phyloP scores from a whole-genome alignment of 805 yeast genomes.

The Starmerella stigmatis region DNA sequence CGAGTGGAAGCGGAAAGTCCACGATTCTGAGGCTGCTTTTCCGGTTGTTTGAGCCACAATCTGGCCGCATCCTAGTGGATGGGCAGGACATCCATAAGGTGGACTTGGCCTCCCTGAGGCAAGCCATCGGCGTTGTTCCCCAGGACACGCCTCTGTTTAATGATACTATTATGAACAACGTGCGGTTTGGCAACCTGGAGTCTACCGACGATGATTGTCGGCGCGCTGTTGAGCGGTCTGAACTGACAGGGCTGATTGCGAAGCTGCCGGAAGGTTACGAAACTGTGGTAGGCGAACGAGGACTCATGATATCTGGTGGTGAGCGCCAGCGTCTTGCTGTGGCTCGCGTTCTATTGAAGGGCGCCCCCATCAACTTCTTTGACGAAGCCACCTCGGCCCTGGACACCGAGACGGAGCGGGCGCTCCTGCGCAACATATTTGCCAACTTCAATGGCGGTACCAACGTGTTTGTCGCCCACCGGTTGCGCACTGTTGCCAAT shows the following conservation, averaged over 20 bases:
- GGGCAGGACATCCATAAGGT: slow-evolving; percentile 77
- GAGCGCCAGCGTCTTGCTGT: slow-evolving; percentile 94
- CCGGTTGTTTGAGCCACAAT: slow-evolving; percentile 74
- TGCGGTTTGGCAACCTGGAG: slow-evolving; percentile 68
- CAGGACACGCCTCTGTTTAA: slow-evolving; percentile 95
- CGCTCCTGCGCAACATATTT: slow-evolving; percentile 63
- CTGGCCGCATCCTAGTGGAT: slow-evolving; percentile 72
- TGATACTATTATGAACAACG: slow-evolving; percentile 77
- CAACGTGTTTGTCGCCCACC: slow-evolving; percentile 84
- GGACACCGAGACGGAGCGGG: slow-evolving; percentile 92
- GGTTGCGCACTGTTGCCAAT: slow-evolving; percentile 87
- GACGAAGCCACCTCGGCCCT: slow-evolving; percentile 95
- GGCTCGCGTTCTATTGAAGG: slow-evolving; percentile 76
- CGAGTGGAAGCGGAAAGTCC: slow-evolving; percentile 92
- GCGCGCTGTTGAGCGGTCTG: slow-evolving; percentile 56
- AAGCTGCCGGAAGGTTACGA: slow-evolving; percentile 75
- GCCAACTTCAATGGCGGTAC: slow-evolving; percentile 59
- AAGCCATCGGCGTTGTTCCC: slow-evolving; percentile 82
- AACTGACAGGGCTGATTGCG: slow-evolving; percentile 48
- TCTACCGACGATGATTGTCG: slow-evolving; percentile 66
- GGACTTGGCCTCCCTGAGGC: slow-evolving; percentile 63
- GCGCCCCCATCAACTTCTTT: slow-evolving; percentile 81
- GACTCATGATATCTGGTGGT: slow-evolving; percentile 99
- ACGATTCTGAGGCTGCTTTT: slow-evolving; percentile 75
- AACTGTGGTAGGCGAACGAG: slow-evolving; percentile 87